Conservation (phyloP, 352 stramenopile genomes). For the Globisporangium cylindrosporum region DNA sequence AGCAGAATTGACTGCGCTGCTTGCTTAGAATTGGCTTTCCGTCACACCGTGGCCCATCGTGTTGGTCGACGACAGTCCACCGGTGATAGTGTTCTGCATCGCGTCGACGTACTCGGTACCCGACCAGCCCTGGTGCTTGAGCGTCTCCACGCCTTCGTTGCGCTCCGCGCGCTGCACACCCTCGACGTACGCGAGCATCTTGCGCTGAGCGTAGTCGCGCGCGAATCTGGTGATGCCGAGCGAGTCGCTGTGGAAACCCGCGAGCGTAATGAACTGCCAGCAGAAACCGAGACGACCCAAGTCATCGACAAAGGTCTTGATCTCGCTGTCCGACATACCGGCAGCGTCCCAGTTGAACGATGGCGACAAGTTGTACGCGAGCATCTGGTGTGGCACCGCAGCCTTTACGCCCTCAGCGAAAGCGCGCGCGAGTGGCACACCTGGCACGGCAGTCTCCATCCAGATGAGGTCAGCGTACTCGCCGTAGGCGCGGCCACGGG, state of each 20-base stretch:
- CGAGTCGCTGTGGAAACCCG: conserved; percentile 97
- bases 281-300: conserved; percentile 95
- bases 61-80: conserved; percentile 94
- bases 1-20: neutral
- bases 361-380: conserved; percentile 98
- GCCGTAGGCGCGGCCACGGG: conserved; percentile 93
- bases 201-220: conserved; percentile 88
- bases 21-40: conserved; percentile 93
- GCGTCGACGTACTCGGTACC: conserved; percentile 96
- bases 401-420: conserved; percentile 94
- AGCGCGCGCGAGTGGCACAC: conserved; percentile 91
- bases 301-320: conserved; percentile 94
- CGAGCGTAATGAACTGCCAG: conserved; percentile 99
- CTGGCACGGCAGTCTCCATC: conserved; percentile 97
- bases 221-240: conserved; percentile 95
- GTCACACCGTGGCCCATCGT: conserved; percentile 97
- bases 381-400: conserved; percentile 94
- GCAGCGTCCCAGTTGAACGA: conserved; percentile 99
- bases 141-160: conserved; percentile 92
- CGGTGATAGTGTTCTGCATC: conserved; percentile 95
- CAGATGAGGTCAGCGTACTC: conserved; percentile 97
- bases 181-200: conserved; percentile 96
- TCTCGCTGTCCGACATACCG: conserved; percentile 93
- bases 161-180: conserved; percentile 95
- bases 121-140: conserved; percentile 98